A percentile compares a stretch with the other conserved stretches of the same genome.
These are phyloP conservation scores for Stephania japonica DNA, from an alignment of 164 flowering plant species.

Conservation along the genomic window DNA sequence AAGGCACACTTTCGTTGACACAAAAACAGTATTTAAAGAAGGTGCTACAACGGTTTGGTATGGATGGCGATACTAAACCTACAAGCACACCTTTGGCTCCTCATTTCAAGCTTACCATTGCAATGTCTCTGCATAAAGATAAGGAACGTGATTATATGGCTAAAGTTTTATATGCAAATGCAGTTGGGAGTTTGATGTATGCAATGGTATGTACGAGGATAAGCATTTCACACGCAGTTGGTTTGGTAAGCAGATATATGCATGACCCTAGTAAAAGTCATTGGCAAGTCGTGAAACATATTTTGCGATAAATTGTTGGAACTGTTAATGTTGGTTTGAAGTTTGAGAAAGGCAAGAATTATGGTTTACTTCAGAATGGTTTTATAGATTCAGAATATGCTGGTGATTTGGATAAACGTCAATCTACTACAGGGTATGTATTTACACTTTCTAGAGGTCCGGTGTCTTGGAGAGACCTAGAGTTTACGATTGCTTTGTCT, in stretches of 20 bases:
- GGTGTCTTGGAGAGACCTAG: neutral
- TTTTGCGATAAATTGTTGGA: neutral
- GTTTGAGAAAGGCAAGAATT: neutral
- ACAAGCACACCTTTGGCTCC: neutral
- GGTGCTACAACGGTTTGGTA: neutral
- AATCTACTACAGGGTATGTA: neutral
- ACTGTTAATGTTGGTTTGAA: slow-evolving; percentile 1
- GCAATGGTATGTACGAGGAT: slow-evolving; percentile 2
- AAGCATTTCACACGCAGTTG: slow-evolving; percentile 3
- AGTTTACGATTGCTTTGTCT: neutral
- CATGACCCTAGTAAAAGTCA: neutral
- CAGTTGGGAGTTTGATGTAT: too few relatives aligned
- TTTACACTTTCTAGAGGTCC: too few relatives aligned
- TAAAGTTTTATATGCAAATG: neutral
- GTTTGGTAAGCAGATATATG: neutral
- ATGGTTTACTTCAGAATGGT: neutral
- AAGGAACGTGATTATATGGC: neutral
- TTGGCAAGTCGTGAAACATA: neutral
- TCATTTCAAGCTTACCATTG: neutral
- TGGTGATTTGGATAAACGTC: neutral
- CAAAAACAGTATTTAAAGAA: neutral
- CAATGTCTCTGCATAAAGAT: neutral
- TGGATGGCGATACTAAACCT: neutral
- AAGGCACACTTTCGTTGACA: neutral
- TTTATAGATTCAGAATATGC: slow-evolving; percentile 1